These are phyloP conservation scores for Globisporangium heterothallicum DNA, from an alignment of 352 stramenopile genomes.

Conservation along the genomic window DNA sequence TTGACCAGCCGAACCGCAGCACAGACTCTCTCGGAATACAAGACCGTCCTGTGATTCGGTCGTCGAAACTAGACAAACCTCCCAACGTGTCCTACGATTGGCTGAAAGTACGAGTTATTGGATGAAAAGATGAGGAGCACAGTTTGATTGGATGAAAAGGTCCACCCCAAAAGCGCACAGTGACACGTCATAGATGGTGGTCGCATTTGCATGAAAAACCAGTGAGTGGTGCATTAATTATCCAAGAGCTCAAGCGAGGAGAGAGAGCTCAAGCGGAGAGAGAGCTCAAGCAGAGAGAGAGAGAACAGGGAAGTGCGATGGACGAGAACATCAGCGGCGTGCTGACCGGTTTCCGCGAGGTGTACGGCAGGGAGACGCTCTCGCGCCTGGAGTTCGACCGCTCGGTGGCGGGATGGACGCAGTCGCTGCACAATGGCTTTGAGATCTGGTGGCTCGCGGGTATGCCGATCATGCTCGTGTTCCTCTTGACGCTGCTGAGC, in stretches of 20 bases:
- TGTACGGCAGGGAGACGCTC: conserved; percentile 51
- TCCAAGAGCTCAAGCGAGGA: no score
- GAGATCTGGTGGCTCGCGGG: conserved; percentile 84
- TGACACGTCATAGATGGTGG: conserved; percentile 22
- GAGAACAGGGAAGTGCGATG: conserved; percentile 21
- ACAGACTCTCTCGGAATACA: background rate
- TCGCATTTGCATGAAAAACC: conserved; percentile 4
- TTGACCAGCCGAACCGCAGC: background rate
- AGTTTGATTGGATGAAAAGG: conserved; percentile 23
- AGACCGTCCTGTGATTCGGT: background rate
- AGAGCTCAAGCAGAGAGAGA: no score
- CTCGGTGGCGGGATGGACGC: conserved; percentile 25
- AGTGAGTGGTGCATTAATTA: background rate
- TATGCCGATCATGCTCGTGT: conserved; percentile 69
- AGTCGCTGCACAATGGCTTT: conserved; percentile 76
- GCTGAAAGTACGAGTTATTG: conserved; percentile 16
- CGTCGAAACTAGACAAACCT: background rate
- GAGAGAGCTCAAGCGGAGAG: background rate
- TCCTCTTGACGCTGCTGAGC: conserved; percentile 67
- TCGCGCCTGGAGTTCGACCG: conserved; percentile 32
- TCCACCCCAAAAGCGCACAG: no score
- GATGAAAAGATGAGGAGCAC: background rate
- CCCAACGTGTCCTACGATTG: conserved; percentile 13
- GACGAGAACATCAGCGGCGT: conserved; percentile 66
- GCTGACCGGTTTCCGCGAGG: conserved; percentile 39